These are phyloP conservation scores for Dryas alaskensis DNA, from an alignment of 306 rosid species.

Conservation along the genomic window DNA sequence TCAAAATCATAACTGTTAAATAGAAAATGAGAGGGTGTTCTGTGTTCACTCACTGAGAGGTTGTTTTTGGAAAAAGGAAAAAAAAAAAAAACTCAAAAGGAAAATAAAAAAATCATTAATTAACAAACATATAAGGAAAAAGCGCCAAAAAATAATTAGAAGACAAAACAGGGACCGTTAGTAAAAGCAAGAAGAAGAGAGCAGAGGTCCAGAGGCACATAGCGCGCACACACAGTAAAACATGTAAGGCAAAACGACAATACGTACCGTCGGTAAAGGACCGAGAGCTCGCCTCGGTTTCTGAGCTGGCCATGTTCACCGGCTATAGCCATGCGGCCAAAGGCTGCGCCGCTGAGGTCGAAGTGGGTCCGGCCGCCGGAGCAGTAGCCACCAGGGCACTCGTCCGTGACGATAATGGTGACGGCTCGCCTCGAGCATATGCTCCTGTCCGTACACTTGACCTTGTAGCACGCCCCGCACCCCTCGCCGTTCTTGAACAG, in stretches of 20 bases:
- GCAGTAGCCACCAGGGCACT: constrained; percentile 77
- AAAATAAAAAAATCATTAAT: not conserved
- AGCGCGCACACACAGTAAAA: not conserved
- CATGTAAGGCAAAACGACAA: not conserved
- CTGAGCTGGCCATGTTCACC: constrained; percentile 66
- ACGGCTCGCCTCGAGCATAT: constrained; percentile 80
- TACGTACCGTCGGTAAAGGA: constrained; percentile 62
- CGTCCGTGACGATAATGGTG: constrained; percentile 76
- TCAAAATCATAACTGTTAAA: too few relatives aligned
- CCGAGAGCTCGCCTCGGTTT: constrained; percentile 64
- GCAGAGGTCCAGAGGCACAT: not conserved
- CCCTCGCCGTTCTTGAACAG: constrained; percentile 78
- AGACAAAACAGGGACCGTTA: constrained; percentile 8
- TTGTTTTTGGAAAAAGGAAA: too few relatives aligned
- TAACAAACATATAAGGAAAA: not conserved
- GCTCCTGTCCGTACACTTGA: constrained; percentile 63
- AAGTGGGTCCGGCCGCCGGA: constrained; percentile 64
- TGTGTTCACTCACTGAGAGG: too few relatives aligned
- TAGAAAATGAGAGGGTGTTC: too few relatives aligned
- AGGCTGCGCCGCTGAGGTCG: constrained; percentile 92
- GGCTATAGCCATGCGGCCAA: constrained; percentile 73
- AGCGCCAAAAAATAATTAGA: not conserved
- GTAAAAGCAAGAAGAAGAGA: not conserved
- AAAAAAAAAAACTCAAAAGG: not conserved
- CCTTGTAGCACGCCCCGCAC: constrained; percentile 91